phyloP scores from a whole-genome alignment of 1,284 basidiomycete species.

The Puccinia hordei region DNA sequence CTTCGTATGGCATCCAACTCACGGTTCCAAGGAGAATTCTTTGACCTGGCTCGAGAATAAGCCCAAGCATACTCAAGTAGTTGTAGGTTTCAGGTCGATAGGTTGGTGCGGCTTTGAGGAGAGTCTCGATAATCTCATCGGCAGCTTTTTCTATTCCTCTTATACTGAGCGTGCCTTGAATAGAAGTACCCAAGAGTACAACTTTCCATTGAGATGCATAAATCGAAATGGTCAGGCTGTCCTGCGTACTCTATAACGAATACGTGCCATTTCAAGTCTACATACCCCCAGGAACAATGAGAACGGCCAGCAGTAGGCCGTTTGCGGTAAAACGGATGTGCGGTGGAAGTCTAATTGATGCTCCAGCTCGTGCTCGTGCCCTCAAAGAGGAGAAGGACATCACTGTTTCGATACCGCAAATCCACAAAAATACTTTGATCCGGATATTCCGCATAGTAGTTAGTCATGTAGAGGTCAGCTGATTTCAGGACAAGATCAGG shows the following conservation, averaged over 20 bases:
- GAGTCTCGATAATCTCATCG: not conserved
- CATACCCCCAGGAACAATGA: conserved; percentile 5
- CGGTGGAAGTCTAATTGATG: conserved; percentile 5
- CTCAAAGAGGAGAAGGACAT: conserved; percentile 20
- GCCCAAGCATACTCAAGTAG: conserved; percentile 1
- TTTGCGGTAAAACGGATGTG: not conserved
- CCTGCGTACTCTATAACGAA: not conserved
- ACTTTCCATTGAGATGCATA: not conserved
- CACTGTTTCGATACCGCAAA: conserved; percentile 22
- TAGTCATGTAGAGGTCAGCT: not conserved
- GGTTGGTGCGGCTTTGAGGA: not conserved
- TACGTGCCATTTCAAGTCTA: not conserved
- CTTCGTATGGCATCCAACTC: not conserved
- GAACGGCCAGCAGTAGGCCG: not conserved
- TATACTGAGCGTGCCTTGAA: not conserved
- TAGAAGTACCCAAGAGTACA: conserved; percentile 2
- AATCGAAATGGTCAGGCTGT: not conserved
- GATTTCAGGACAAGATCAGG: not conserved
- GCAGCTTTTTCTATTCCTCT: not conserved
- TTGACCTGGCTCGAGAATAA: not conserved
- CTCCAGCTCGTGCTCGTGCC: not conserved
- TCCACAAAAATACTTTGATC: conserved; percentile 13
- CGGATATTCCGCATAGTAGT: not conserved
- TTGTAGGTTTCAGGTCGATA: conserved; percentile 9
- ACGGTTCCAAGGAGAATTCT: not conserved